Evolutionary conservation across 148 eudicot genomes (phyloP).

Genomic region (Heliosperma pusillum): DNA sequence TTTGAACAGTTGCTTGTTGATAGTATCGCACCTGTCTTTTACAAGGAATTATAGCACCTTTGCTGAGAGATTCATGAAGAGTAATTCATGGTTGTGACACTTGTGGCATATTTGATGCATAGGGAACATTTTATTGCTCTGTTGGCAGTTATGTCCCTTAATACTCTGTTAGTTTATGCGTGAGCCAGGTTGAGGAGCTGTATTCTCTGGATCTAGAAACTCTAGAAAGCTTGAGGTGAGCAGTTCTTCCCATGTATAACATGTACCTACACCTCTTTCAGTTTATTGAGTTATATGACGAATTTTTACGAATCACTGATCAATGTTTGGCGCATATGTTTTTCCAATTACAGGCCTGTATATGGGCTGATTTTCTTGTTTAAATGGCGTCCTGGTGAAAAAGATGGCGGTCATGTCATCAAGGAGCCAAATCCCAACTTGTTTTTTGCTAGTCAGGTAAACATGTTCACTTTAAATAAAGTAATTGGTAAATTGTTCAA

Average conservation of each 20-base stretch:
- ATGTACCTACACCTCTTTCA: background rate
- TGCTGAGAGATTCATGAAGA: background rate
- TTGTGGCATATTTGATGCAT: background rate
- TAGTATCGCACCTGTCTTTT: background rate
- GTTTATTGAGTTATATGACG: background rate
- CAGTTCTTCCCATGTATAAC: slow-evolving; percentile 9
- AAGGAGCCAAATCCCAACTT: slow-evolving; percentile 93
- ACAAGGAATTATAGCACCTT: background rate
- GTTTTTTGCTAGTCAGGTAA: slow-evolving; percentile 97
- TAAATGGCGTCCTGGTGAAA: slow-evolving; percentile 96
- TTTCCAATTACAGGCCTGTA: slow-evolving; percentile 61
- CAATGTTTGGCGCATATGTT: background rate
- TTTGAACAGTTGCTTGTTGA: slow-evolving; percentile 5
- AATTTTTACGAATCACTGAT: background rate
- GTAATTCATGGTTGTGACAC: background rate
- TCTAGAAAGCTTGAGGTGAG: slow-evolving; percentile 65
- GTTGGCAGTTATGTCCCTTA: background rate
- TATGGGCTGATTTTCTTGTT: slow-evolving; percentile 93
- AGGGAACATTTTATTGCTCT: background rate
- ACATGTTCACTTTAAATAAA: slow-evolving; percentile 8
- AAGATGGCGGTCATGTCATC: slow-evolving; percentile 74
- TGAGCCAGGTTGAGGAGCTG: slow-evolving; percentile 92
- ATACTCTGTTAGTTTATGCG: slow-evolving; percentile 19
- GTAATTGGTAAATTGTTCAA: background rate
- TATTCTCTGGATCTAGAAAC: slow-evolving; percentile 95